A percentile compares a stretch with the other conserved stretches of the same genome.
Conservation (phyloP, 768 basidiomycete species). For the Mycena filopes region DNA sequence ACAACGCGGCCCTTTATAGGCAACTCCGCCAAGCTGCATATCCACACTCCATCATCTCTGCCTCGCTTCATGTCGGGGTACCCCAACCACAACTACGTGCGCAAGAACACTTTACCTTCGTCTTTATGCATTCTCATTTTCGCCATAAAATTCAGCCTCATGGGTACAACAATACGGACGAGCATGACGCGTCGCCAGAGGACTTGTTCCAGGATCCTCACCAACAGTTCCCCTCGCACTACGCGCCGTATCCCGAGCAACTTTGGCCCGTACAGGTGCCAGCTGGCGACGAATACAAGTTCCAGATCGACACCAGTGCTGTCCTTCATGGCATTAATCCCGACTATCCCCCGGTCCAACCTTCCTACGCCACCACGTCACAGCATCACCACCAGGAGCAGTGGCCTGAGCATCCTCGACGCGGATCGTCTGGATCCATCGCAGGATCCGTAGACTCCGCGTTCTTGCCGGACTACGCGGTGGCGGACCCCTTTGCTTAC, state of each 20-base stretch:
- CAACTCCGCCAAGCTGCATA: conserved; percentile 33
- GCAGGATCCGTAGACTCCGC: conserved; percentile 7
- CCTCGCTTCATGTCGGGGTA: conserved; percentile 36
- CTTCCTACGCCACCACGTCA: conserved; percentile 26
- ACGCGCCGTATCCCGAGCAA: conserved; percentile 23
- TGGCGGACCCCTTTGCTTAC: conserved; percentile 15
- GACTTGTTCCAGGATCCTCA: conserved; percentile 18
- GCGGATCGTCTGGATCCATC: conserved; percentile 20
- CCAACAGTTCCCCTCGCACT: conserved; percentile 19
- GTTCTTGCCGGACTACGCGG: conserved; percentile 21
- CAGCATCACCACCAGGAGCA: conserved; percentile 16
- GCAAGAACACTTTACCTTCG: conserved; percentile 3
- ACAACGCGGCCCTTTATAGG: conserved; percentile 24
- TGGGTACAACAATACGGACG: conserved; percentile 20
- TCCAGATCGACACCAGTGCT: conserved; percentile 26
- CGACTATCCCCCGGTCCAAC: conserved; percentile 21
- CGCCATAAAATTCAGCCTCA: conserved; percentile 20
- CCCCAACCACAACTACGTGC: conserved; percentile 30
- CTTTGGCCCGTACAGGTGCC: conserved; percentile 12
- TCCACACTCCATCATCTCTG: conserved; percentile 26
- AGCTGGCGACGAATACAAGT: conserved; percentile 25
- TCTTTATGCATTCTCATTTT: conserved; percentile 15
- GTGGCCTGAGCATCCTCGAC: neutral
- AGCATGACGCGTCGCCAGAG: conserved; percentile 22
- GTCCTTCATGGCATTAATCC: conserved; percentile 14